Evolutionary conservation across 1,284 basidiomycete species (phyloP).

Genomic region (Marasmius oreades): DNA sequence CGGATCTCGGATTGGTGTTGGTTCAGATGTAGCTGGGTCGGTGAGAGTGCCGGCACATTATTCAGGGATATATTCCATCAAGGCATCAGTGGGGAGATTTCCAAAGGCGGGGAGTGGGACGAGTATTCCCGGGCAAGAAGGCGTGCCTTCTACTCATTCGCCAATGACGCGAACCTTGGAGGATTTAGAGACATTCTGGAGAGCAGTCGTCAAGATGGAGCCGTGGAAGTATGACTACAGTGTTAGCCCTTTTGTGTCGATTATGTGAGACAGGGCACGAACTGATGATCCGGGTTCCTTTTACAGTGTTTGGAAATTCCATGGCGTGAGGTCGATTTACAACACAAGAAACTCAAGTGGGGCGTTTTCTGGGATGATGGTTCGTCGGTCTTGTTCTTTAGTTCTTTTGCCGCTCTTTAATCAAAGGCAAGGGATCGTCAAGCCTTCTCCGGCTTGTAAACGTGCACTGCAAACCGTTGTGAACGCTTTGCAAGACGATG

Average conservation of each 20-base stretch:
- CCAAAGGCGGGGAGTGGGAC: constrained; percentile 43
- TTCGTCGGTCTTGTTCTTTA: constrained; percentile 20
- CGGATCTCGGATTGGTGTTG: constrained; percentile 70
- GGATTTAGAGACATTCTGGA: constrained; percentile 65
- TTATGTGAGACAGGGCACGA: not conserved
- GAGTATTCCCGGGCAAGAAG: constrained; percentile 58
- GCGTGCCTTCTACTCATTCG: constrained; percentile 53
- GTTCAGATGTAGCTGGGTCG: constrained; percentile 70
- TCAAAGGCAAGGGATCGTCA: constrained; percentile 37
- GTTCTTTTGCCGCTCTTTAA: constrained; percentile 5
- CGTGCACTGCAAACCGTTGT: constrained; percentile 54
- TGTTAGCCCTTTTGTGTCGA: constrained; percentile 29
- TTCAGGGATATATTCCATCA: constrained; percentile 64
- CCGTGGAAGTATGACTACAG: constrained; percentile 61
- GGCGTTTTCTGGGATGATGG: constrained; percentile 56
- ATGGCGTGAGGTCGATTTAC: constrained; percentile 47
- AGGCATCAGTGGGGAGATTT: constrained; percentile 52
- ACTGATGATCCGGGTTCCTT: not conserved
- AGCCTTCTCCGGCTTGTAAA: constrained; percentile 55
- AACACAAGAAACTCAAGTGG: constrained; percentile 42
- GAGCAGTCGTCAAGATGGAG: constrained; percentile 51
- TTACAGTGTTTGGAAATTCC: constrained; percentile 51
- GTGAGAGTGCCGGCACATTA: constrained; percentile 75
- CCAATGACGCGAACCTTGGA: constrained; percentile 69
- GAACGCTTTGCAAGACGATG: constrained; percentile 40